Percentiles rank a stretch among this genome's conserved stretches.
Conservation (phyloP, 2,329 filamentous ascomycete genomes). For the Mollisia scopiformis region DNA sequence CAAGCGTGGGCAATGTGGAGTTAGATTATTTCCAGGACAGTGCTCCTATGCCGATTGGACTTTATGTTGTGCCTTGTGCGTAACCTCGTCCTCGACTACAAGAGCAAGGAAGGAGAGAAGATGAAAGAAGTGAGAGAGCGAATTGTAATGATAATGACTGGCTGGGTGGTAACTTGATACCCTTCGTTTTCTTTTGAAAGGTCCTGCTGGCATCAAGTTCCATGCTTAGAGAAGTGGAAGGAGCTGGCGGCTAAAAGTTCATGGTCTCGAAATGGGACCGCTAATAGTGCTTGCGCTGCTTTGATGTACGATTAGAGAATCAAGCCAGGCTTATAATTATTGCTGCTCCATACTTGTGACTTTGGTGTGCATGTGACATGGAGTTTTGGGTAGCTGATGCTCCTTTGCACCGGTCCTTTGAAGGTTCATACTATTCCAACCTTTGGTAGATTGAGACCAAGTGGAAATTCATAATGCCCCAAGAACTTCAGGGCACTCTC, state of each 20-base stretch:
- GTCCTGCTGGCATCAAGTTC: background rate
- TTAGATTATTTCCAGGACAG: constrained; percentile 34
- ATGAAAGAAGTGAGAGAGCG: background rate
- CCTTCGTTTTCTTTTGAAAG: background rate
- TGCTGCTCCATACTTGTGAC: no score
- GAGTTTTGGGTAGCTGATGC: no score
- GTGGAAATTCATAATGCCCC: no score
- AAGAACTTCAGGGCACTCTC: no score
- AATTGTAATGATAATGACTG: constrained; percentile 1
- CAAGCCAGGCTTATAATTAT: background rate
- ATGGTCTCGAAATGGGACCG: background rate
- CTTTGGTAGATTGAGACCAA: background rate
- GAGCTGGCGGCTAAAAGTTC: no score
- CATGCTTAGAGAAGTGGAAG: background rate
- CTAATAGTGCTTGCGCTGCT: background rate
- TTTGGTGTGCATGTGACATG: no score
- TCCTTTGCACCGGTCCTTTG: no score
- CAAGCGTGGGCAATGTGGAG: constrained; percentile 28
- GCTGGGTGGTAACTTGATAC: background rate
- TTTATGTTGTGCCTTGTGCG: constrained; percentile 35
- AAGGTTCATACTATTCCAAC: background rate
- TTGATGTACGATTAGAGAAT: background rate
- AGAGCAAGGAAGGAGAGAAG: background rate
- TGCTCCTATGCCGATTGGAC: constrained; percentile 26
- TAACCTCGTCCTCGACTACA: constrained; percentile 4